Base-by-base conservation (phyloP, 2,329 filamentous ascomycete species). In the Exophiala spinifera region DNA sequence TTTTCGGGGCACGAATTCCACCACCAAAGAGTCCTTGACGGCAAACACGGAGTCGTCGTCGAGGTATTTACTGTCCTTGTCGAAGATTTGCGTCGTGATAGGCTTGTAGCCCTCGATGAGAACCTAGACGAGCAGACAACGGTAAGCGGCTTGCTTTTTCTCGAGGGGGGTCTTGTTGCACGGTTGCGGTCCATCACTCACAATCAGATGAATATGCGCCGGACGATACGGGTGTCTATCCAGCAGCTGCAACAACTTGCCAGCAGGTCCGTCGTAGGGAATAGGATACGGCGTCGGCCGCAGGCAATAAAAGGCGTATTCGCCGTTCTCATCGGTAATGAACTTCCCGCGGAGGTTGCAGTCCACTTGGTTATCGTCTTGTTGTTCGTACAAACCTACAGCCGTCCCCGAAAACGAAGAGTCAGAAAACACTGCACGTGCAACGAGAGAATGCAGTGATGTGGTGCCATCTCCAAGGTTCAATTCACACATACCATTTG, bases 11-110 rank as follows among this genome's bases (percentile, higher is more conserved):
- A 75, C 67, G 62, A 84, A 84, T 48, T 83, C 80, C 10, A 84
- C 80, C 33, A 82, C 64, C 46, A 84, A 63, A 13, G 76, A 77
- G 55, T 84, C 79, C 66, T 83, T 83, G 46, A 82, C 80, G 0
- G 81, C 80, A 60, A 83, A 83, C 0, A 82, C 80, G 0, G 78
- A 75, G 61, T 84, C 81, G 53, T 83, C 74, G 15, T 74, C 72
- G 40, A 89, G 74, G 62, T 88, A 84, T 58, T 80, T 76, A 69
- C 84, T 83, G 57, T 81, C 76, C 53, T 77, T 74, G 67, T 90
- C 87, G 66, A 90, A 92, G 51, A 94, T 84, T 69, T 94, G 88
- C 1, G 88, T 90, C 0, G 85, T 87, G 45, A 95, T 78, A 0
- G 85, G 76, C 64, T 83, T 86, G 74, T 86, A 84, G 6, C 79